These are phyloP conservation scores for Ogataea salicorniae DNA, from an alignment of 805 yeast species.

Conservation along the genomic window DNA sequence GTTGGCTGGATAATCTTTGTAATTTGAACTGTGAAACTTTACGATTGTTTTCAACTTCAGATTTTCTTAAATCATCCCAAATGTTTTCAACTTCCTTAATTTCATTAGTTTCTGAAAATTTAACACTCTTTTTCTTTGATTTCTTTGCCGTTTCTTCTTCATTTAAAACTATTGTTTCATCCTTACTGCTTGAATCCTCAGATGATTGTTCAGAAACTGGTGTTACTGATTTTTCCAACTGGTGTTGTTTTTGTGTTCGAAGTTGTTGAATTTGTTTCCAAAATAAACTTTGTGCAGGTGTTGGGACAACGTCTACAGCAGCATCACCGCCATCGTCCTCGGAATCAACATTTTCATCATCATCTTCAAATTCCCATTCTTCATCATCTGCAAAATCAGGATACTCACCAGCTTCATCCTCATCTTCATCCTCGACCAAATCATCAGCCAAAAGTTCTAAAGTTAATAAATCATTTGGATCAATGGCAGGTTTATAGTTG, in stretches of 20 bases:
- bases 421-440: slow-evolving; percentile 26
- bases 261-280: slow-evolving; percentile 36
- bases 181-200: background rate
- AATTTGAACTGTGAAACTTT: slow-evolving; percentile 16
- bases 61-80: slow-evolving; percentile 39
- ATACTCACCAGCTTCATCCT: slow-evolving; percentile 16
- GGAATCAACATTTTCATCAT: slow-evolving; percentile 17
- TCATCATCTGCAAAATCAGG: slow-evolving; percentile 23
- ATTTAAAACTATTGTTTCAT: background rate
- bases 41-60: slow-evolving; percentile 15
- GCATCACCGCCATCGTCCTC: slow-evolving; percentile 11
- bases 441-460: slow-evolving; percentile 52
- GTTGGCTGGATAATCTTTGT: slow-evolving; percentile 19
- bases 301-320: slow-evolving; percentile 16
- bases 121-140: slow-evolving; percentile 40
- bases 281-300: slow-evolving; percentile 32
- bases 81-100: slow-evolving; percentile 58
- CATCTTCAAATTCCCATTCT: slow-evolving; percentile 19
- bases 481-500: slow-evolving; percentile 28
- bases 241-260: slow-evolving; percentile 22
- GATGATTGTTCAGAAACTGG: background rate
- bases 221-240: background rate
- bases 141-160: background rate
- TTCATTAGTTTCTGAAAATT: slow-evolving; percentile 47
- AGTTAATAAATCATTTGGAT: slow-evolving; percentile 43